Conservation (phyloP, 495 filamentous ascomycete genomes). For the Lasiosphaeris hirsuta region DNA sequence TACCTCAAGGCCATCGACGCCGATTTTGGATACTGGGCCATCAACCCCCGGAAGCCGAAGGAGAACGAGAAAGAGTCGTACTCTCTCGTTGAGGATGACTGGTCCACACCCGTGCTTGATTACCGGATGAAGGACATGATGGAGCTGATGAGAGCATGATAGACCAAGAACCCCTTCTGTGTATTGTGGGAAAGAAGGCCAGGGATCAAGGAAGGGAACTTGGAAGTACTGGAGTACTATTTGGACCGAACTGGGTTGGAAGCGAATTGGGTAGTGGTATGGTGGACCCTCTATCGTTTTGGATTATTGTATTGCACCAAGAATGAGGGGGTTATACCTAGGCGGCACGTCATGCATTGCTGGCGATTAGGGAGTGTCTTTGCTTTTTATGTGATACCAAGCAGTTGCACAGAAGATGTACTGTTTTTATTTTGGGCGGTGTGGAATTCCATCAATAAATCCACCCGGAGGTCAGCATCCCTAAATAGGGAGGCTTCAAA, state of each 20-base stretch:
- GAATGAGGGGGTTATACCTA: too few species aligned
- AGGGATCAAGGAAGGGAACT: too few species aligned
- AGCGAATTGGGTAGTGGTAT: too few species aligned
- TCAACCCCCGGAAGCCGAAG: constrained; percentile 58
- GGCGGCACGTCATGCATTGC: neutral
- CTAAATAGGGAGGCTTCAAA: too few species aligned
- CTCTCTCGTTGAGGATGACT: constrained; percentile 54
- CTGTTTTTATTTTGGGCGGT: neutral
- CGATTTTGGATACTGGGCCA: constrained; percentile 63
- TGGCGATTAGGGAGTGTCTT: constrained; percentile 1
- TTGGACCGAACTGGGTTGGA: too few species aligned
- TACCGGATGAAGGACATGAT: constrained; percentile 56
- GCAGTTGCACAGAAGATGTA: neutral
- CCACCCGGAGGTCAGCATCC: too few species aligned
- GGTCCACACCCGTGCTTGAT: constrained; percentile 53
- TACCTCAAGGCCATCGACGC: constrained; percentile 53
- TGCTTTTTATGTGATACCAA: constrained; percentile 8
- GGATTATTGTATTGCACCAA: too few species aligned
- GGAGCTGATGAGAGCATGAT: constrained; percentile 39
- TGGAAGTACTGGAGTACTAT: neutral
- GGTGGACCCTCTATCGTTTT: too few species aligned
- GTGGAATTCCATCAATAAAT: neutral
- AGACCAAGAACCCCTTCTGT: neutral
- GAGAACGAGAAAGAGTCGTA: constrained; percentile 52
- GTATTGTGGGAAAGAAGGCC: neutral